phyloP scores from a whole-genome alignment of 352 stramenopile genomes.

The Peronospora farinosa region DNA sequence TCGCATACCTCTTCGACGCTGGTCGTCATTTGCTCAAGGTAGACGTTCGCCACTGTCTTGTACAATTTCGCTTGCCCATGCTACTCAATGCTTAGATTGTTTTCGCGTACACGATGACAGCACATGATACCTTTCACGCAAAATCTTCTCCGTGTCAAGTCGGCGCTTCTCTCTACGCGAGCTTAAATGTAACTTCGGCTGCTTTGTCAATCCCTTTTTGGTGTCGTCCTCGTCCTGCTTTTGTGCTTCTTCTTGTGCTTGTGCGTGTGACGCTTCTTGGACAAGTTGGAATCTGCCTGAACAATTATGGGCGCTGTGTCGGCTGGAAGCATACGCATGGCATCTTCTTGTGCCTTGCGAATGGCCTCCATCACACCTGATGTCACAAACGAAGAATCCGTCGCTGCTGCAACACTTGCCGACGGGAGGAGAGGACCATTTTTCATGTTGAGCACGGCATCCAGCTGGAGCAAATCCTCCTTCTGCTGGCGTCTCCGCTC shows the following conservation, averaged over 20 bases:
- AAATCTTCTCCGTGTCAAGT: conserved; percentile 7
- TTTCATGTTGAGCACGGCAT: conserved; percentile 23
- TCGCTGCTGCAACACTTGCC: background rate
- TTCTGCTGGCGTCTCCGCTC: conserved; percentile 36
- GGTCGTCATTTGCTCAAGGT: no score
- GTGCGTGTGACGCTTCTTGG: conserved; percentile 20
- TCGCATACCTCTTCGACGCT: no score
- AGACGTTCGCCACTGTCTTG: no score
- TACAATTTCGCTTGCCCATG: no score
- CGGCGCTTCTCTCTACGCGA: conserved; percentile 20
- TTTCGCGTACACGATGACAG: no score
- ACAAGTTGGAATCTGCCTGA: conserved; percentile 9
- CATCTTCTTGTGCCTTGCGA: conserved; percentile 55
- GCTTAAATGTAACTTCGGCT: background rate
- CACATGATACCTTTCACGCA: conserved; percentile 3
- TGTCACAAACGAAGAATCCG: conserved; percentile 24
- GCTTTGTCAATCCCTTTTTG: conserved; percentile 15
- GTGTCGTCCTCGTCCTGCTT: conserved; percentile 8
- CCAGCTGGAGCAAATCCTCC: conserved; percentile 38
- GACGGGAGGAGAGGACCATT: conserved; percentile 9
- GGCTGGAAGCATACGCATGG: conserved; percentile 48
- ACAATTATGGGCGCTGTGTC: background rate
- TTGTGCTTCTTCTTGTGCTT: conserved; percentile 34
- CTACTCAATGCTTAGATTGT: no score
- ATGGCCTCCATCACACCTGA: conserved; percentile 65